Evolutionary conservation across 2,329 filamentous ascomycete species (phyloP), one percentile per base, ranked within the genome.

Genomic region (Ceratocystis ficicola): DNA sequence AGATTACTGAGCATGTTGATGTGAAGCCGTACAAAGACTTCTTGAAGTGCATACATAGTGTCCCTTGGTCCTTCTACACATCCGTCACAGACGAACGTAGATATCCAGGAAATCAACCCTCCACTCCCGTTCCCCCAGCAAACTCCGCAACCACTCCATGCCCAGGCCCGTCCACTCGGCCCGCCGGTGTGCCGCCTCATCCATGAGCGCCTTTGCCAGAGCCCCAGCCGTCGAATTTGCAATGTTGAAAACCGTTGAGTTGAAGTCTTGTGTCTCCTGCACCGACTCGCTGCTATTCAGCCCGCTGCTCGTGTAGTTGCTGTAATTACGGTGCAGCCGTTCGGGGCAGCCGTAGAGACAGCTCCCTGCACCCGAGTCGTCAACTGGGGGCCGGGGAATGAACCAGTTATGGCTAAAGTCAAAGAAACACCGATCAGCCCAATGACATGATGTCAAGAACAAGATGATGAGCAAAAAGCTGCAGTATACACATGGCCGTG

Each of bases 401-500:
- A 97, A 97, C 93, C 92, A 97, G 77, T 95, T 90, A 72, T 86
- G 88, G 73, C 80, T 83, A 72, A 96, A 88, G 78, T 97, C 93
- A 80, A 97, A 94, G 78, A 97, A 94, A 74, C 89, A 94, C 65
- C 86, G 85, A 74, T 92, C 88, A 70, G 87, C 89, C 89, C 89
- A 94, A 81, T 92, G 87, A 76, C 89, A 94, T 30, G 88, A 91
- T 30, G 91, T 95, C 70, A 92, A 83, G 79, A 96, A 95, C 71
- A 99, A 90, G 71, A 97, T 91, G 70, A 96, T 83, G 62, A 99
- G 89, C 65, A 99, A 87, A 69, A 96, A 86, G 68, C 91, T 96
- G 83, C 94, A 99, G 82, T 99, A 99, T 71, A 96, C 87, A 79
- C 94, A 99, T 65, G 94, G 94, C 65, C 93, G 87, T 78, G 96